Evolutionary conservation across 108 stramenopile genomes (phyloP).

Genomic region (Discostella stelligeroides): DNA sequence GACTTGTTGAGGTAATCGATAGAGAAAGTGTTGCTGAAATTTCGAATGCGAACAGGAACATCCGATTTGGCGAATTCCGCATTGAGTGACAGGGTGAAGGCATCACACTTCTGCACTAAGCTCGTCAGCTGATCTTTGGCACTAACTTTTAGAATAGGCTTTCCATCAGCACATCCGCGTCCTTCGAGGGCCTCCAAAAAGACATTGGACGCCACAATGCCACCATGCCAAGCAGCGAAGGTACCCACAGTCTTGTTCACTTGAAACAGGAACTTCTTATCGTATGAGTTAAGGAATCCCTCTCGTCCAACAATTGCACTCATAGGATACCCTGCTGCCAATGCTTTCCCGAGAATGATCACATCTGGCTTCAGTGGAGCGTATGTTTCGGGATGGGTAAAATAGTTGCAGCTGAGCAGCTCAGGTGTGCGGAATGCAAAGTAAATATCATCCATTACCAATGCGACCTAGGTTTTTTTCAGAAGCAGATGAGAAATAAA

Average conservation of each 20-base stretch:
- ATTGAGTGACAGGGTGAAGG: conserved; percentile 42
- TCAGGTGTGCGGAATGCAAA: conserved; percentile 64
- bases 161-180: conserved; percentile 13
- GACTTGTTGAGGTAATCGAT: conserved; percentile 51
- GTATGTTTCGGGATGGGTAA: conserved; percentile 49
- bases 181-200: conserved; percentile 49
- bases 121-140: conserved; percentile 35
- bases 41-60: conserved; percentile 55
- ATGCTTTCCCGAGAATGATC: conserved; percentile 54
- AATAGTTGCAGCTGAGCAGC: conserved; percentile 49
- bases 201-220: conserved; percentile 60
- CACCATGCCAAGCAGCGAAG: conserved; percentile 58
- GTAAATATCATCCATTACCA: conserved; percentile 61
- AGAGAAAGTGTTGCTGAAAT: conserved; percentile 63
- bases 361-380: conserved; percentile 51
- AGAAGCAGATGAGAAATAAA: background rate
- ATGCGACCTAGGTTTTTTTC: conserved; percentile 12
- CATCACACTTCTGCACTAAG: conserved; percentile 49
- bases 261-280: conserved; percentile 58
- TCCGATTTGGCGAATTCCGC: conserved; percentile 11
- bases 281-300: conserved; percentile 56
- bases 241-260: conserved; percentile 64
- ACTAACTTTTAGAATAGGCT: conserved; percentile 2
- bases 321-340: conserved; percentile 61
- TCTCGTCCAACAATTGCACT: conserved; percentile 47